phyloP scores from a whole-genome alignment of 148 eudicot genomes.

The Rhododendron ovatum region DNA sequence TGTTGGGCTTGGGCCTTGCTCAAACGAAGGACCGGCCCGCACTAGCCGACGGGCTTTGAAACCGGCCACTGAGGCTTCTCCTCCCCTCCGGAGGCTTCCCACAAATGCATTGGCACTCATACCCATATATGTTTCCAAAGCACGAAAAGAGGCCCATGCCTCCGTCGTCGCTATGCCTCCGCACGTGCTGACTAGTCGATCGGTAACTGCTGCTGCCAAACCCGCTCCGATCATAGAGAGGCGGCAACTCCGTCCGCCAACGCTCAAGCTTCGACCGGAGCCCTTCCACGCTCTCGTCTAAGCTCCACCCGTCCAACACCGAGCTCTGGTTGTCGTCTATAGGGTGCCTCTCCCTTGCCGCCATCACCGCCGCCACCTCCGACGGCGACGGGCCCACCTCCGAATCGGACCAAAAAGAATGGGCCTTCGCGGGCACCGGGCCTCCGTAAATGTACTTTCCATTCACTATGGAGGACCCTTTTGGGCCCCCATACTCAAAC shows the following conservation, averaged over 20 bases:
- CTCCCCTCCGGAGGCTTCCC: conserved; percentile 27
- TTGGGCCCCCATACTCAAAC: conserved; percentile 18
- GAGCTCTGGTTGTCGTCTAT: conserved; percentile 40
- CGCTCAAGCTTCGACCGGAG: conserved; percentile 54
- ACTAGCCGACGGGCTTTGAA: conserved; percentile 18
- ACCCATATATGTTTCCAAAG: conserved; percentile 34
- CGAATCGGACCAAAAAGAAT: conserved; percentile 42
- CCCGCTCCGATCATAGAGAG: conserved; percentile 9
- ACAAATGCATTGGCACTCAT: conserved; percentile 39
- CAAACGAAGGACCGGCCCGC: conserved; percentile 11
- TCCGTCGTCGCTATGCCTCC: conserved; percentile 9
- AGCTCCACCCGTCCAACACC: conserved; percentile 48
- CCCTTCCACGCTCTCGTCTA: conserved; percentile 58
- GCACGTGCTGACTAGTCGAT: conserved; percentile 14
- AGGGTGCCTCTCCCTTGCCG: conserved; percentile 29
- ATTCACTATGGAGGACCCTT: conserved; percentile 22
- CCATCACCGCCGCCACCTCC: conserved; percentile 49
- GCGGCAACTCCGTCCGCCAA: conserved; percentile 38
- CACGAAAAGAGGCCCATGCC: conserved; percentile 29
- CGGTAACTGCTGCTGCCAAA: conserved; percentile 20
- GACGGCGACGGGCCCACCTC: conserved; percentile 79
- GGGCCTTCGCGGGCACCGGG: conserved; percentile 1
- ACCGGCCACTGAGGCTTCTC: neutral
- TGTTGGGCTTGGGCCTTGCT: neutral
- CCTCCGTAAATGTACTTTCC: conserved; percentile 13